phyloP scores from a whole-genome alignment of 495 filamentous ascomycete genomes.

The Hamigera avellanea region DNA sequence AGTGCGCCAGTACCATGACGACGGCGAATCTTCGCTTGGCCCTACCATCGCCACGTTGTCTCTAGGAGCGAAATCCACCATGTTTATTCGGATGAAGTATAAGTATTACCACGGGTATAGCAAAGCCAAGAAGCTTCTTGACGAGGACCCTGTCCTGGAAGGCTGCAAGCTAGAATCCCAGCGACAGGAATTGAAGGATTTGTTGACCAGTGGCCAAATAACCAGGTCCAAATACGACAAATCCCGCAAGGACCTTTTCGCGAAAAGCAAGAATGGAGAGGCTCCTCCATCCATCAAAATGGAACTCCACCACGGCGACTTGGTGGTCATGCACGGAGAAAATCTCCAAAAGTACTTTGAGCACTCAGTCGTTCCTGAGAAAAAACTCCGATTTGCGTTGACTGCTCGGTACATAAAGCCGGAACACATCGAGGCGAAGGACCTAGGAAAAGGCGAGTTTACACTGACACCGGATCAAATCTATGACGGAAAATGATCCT shows the following conservation, averaged over 20 bases:
- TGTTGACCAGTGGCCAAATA: constrained; percentile 12
- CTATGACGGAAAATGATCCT: constrained; percentile 20
- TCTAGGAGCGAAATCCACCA: constrained; percentile 54
- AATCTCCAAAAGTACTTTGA: constrained; percentile 63
- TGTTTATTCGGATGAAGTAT: constrained; percentile 60
- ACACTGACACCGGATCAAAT: constrained; percentile 13
- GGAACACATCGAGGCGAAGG: constrained; percentile 8
- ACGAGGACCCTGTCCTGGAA: constrained; percentile 17
- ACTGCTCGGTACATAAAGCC: constrained; percentile 26
- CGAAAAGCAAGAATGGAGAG: constrained; percentile 6
- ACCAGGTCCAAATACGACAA: constrained; percentile 10
- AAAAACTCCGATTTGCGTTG: constrained; percentile 55
- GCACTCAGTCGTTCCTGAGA: constrained; percentile 49
- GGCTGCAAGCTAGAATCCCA: constrained; percentile 27
- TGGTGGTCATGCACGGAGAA: constrained; percentile 72
- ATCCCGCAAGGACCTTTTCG: constrained; percentile 4
- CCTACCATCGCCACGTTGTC: constrained; percentile 68
- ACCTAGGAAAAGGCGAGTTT: constrained; percentile 19
- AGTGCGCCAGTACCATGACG: constrained; percentile 62
- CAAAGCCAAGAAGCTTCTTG: constrained; percentile 10
- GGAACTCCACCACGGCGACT: constrained; percentile 61
- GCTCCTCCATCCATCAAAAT: constrained; percentile 17
- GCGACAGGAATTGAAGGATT: constrained; percentile 25
- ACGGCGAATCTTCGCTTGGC: constrained; percentile 66
- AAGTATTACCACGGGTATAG: constrained; percentile 34